Evolutionary conservation across 2,329 filamentous ascomycete genomes (phyloP).

Genomic region (Phialophora expanda): DNA sequence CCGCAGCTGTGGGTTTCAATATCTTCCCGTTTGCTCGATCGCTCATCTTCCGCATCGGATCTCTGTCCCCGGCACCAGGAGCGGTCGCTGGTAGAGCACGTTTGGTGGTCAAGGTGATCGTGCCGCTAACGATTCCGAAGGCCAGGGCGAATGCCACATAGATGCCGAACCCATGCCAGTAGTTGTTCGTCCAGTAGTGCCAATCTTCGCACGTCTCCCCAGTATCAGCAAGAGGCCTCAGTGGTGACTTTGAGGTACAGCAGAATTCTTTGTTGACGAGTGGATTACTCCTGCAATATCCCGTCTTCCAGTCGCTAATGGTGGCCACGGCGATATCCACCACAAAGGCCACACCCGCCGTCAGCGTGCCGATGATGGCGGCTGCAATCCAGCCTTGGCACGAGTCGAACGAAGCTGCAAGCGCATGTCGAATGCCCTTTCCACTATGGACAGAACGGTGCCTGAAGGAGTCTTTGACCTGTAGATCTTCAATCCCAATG

Average conservation of each 20-base stretch:
- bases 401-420: slow-evolving; percentile 55
- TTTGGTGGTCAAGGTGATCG: slow-evolving; percentile 58
- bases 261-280: slow-evolving; percentile 58
- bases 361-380: slow-evolving; percentile 59
- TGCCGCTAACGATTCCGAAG: slow-evolving; percentile 58
- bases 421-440: slow-evolving; percentile 50
- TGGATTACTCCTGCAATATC: slow-evolving; percentile 57
- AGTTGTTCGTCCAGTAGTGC: slow-evolving; percentile 52
- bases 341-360: slow-evolving; percentile 61
- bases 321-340: slow-evolving; percentile 63
- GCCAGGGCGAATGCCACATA: slow-evolving; percentile 57
- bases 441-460: slow-evolving; percentile 53
- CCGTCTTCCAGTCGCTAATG: slow-evolving; percentile 62
- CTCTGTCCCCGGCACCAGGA: slow-evolving; percentile 47
- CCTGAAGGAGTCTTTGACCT: slow-evolving; percentile 64
- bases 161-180: slow-evolving; percentile 52
- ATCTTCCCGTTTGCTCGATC: slow-evolving; percentile 50
- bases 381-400: slow-evolving; percentile 63
- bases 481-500: slow-evolving; percentile 10
- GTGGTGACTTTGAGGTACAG: slow-evolving; percentile 48
- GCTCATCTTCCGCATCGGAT: slow-evolving; percentile 52
- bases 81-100: slow-evolving; percentile 54
- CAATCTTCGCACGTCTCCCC: slow-evolving; percentile 51
- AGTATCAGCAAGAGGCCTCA: slow-evolving; percentile 34
- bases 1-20: slow-evolving; percentile 47